phyloP scores from a whole-genome alignment of 2,329 filamentous ascomycete genomes.

The Teratosphaeria epicoccoides region DNA sequence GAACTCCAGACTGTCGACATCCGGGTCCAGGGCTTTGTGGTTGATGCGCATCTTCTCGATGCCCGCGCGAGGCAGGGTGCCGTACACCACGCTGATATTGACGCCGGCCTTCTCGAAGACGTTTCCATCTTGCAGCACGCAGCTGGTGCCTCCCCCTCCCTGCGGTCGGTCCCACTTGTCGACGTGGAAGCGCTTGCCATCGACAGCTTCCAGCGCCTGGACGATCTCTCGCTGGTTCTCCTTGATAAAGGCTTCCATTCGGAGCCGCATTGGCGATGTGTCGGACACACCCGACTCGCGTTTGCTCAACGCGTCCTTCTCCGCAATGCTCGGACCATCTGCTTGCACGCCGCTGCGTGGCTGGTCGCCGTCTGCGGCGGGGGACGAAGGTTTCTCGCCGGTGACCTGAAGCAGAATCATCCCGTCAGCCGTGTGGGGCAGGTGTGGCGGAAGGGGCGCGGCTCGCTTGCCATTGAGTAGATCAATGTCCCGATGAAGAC shows the following conservation, averaged over 20 bases:
- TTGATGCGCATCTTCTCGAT: conserved; percentile 90
- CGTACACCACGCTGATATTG: conserved; percentile 91
- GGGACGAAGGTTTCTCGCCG: conserved; percentile 22
- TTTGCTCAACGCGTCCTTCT: conserved; percentile 72
- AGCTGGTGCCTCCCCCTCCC: conserved; percentile 76
- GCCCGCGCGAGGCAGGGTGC: conserved; percentile 72
- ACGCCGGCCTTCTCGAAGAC: conserved; percentile 97
- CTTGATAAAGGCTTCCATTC: conserved; percentile 95
- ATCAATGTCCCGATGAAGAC: conserved; percentile 44
- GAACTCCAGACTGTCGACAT: conserved; percentile 78
- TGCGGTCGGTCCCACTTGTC: conserved; percentile 83
- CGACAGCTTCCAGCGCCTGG: conserved; percentile 67
- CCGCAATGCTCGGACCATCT: conserved; percentile 64
- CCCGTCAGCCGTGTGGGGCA: conserved; percentile 5
- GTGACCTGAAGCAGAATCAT: conserved; percentile 21
- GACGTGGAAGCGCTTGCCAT: conserved; percentile 68
- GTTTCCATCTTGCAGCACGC: conserved; percentile 88
- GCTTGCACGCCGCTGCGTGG: conserved; percentile 23
- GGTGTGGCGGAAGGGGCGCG: background rate
- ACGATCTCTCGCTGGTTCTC: conserved; percentile 85
- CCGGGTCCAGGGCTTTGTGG: conserved; percentile 76
- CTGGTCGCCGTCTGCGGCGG: background rate
- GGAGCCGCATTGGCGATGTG: conserved; percentile 85
- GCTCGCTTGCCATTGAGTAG: conserved; percentile 45
- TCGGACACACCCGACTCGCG: conserved; percentile 64